Conservation (phyloP, 1,284 basidiomycete species). For the Gomphus sp. region DNA sequence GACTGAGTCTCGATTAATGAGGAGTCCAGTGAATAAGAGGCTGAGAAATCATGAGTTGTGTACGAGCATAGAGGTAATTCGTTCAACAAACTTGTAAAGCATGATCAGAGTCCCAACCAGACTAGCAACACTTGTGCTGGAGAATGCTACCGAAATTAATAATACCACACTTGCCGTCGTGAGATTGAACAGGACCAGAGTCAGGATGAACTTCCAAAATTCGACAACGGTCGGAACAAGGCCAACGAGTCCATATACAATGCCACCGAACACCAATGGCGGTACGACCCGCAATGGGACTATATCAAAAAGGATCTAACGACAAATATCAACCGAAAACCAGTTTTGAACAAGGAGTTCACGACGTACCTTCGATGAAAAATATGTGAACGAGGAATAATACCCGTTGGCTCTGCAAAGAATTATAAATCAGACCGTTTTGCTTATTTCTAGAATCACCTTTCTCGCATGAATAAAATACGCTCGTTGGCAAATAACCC, state of each 20-base stretch:
- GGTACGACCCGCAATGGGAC: conserved; percentile 90
- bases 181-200: conserved; percentile 90
- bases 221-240: conserved; percentile 81
- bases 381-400: conserved; percentile 93
- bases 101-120: conserved; percentile 91
- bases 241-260: conserved; percentile 90
- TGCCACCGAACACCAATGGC: conserved; percentile 88
- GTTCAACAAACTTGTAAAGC: conserved; percentile 83
- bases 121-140: conserved; percentile 82
- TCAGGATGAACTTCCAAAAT: conserved; percentile 98
- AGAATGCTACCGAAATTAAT: conserved; percentile 81
- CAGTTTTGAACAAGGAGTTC: not conserved
- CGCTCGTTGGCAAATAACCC: conserved; percentile 91
- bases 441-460: conserved; percentile 38
- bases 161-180: conserved; percentile 89
- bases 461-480: conserved; percentile 92
- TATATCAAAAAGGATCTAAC: conserved; percentile 86
- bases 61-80: conserved; percentile 2
- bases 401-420: conserved; percentile 82
- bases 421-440: not conserved
- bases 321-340: not conserved
- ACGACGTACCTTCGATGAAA: conserved; percentile 69
- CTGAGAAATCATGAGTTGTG: conserved; percentile 30
- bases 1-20: conserved; percentile 90
- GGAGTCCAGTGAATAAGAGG: conserved; percentile 87